Base-by-base conservation (phyloP, 2,329 filamentous ascomycete genomes). In the Cladosporium colombiae region DNA sequence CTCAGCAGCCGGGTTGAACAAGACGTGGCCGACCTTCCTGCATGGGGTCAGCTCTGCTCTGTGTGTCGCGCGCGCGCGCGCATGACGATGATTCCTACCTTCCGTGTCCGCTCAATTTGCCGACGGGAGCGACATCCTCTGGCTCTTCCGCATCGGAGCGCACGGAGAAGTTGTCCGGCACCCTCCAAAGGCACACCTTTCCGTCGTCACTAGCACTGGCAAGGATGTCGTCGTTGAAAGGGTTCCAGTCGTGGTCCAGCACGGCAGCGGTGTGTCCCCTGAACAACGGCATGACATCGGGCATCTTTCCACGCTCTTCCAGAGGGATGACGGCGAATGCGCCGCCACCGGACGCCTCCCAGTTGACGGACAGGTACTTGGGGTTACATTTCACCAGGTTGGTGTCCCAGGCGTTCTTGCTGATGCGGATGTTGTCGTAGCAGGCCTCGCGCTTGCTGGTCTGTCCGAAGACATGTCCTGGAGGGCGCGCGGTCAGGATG, bases 321-420 rank as follows among this genome's bases (percentile, higher is more conserved):
- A 97, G 81, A 67, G 95, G 95, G 72, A 99, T 92, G 72, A 99
- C 94, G 64, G 95, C 95, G 77, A 99, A 98, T 73, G 95, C 94
- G 77, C 95, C 95, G 75, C 95, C 95, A 69, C 95, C 95, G 78
- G 92, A 91, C 46, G 95, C 86, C 81, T 99, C 94, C 95, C 95
- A 99, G 85, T 99, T 99, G 82, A 99, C 93, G 6, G 95, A 90
- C 73, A 99, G 86, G 79, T 95, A 98, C 80, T 96, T 89, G 59
- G 95, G 93, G 80, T 99, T 99, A 78, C 88, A 95, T 90, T 98
- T 98, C 82, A 98, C 87, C 76, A 99, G 84, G 83, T 99, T 99
- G 75, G 93, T 97, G 80, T 99, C 95, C 95, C 95, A 99, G 65
- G 95, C 95, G 88, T 99, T 99, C 81, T 91, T 92, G 76, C 93